Conservation (phyloP, 23 red algal species). For the Gracilaria caudata region DNA sequence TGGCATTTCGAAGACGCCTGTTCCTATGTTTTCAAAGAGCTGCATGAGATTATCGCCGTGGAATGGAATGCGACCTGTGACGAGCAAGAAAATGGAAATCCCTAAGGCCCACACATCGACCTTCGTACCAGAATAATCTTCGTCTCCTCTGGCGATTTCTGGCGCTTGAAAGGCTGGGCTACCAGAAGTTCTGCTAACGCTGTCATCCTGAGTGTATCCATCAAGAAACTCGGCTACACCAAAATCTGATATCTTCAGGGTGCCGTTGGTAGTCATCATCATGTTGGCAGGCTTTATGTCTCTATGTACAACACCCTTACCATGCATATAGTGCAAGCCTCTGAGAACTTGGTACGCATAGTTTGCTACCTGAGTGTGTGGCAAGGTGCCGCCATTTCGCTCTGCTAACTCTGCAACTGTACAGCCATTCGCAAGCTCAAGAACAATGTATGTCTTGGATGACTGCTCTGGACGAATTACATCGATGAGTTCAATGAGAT, state of each 20-base stretch:
- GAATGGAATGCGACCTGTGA: slow-evolving; percentile 91
- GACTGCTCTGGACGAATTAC: slow-evolving; percentile 68
- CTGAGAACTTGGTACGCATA: slow-evolving; percentile 84
- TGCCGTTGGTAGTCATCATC: slow-evolving; percentile 84
- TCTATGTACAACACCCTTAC: slow-evolving; percentile 89
- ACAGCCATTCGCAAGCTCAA: slow-evolving; percentile 97
- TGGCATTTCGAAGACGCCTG: slow-evolving; percentile 73
- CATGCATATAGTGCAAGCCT: slow-evolving; percentile 91
- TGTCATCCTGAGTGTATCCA: slow-evolving; percentile 81
- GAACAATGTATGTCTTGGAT: slow-evolving; percentile 82
- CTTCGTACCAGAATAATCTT: slow-evolving; percentile 82
- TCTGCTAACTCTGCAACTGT: slow-evolving; percentile 83
- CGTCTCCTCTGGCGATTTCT: slow-evolving; percentile 94
- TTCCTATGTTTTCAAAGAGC: slow-evolving; percentile 87
- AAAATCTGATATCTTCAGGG: slow-evolving; percentile 96
- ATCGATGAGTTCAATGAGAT: slow-evolving; percentile 94
- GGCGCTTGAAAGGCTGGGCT: slow-evolving; percentile 98
- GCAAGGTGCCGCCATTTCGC: slow-evolving; percentile 48
- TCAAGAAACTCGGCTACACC: slow-evolving; percentile 97
- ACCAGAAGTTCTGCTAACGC: slow-evolving; percentile 85
- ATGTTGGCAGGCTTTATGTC: slow-evolving; percentile 98
- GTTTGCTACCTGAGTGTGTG: slow-evolving; percentile 74
- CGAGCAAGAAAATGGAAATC: slow-evolving; percentile 86
- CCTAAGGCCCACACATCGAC: slow-evolving; percentile 98
- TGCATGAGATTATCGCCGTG: slow-evolving; percentile 78